Conservation (phyloP, 208 protist genomes). For the Wallacemonas sp. region DNA sequence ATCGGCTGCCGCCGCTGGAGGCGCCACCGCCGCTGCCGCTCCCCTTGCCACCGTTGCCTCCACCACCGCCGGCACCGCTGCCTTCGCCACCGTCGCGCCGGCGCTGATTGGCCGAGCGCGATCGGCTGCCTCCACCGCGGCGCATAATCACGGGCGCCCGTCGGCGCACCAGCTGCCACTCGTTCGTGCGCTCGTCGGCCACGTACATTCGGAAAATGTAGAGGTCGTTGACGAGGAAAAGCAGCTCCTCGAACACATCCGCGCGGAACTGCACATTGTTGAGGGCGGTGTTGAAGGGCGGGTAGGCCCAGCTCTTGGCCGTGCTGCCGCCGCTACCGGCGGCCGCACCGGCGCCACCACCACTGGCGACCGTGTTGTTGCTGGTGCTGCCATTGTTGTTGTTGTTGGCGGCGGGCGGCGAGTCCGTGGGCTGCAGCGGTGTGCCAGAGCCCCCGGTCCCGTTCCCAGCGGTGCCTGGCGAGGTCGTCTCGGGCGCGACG, state of each 20-base stretch:
- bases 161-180: slow-evolving; percentile 44
- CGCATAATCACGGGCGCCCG: slow-evolving; percentile 23
- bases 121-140: slow-evolving; percentile 10
- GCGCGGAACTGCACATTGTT: slow-evolving; percentile 30
- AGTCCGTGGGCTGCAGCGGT: background rate
- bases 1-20: slow-evolving; percentile 7
- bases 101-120: background rate
- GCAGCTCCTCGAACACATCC: slow-evolving; percentile 45
- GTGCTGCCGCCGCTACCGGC: background rate
- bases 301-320: slow-evolving; percentile 22
- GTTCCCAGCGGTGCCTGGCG: background rate
- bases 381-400: slow-evolving; percentile 6
- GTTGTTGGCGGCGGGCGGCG: background rate
- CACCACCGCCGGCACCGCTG: background rate
- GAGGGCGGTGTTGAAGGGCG: slow-evolving; percentile 40
- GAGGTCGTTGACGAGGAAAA: slow-evolving; percentile 38
- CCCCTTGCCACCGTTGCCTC: background rate
- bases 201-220: slow-evolving; percentile 40
- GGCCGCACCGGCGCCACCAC: slow-evolving; percentile 8
- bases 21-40: background rate
- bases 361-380: background rate
- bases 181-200: slow-evolving; percentile 34
- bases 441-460: background rate
- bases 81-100: slow-evolving; percentile 10
- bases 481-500: background rate